Evolutionary conservation across 495 filamentous ascomycete genomes (phyloP), one percentile per base, ranked within the genome.

Genomic region (Aspergillus leporis): DNA sequence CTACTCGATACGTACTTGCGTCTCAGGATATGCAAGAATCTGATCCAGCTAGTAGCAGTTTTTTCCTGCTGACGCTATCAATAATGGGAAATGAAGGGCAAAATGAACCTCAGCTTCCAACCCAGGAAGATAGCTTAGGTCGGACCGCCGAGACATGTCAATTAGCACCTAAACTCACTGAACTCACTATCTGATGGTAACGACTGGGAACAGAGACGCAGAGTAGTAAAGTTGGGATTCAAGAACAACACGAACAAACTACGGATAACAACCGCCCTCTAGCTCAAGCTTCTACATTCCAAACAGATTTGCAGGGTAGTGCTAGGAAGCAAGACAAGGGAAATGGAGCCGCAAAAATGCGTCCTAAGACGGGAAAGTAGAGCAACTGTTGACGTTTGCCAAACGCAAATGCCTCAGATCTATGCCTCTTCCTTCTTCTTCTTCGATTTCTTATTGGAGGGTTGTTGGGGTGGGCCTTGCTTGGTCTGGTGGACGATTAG

Each of bases 401-500:
- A 55, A 21, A 12, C 2, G 43, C 2, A 32, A 32, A 56, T 14
- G 53, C 19, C 10, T 14, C 21, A 51, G 32, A 14, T 66, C 64
- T 75, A 77, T 62, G 69, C 67, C 51, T 74, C 76, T 13, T 78
- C 75, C 64, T 71, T 75, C 68, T 83, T 83, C 76, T 85, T 85
- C 79, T 90, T 89, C 81, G 88, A 88, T 79, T 88, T 89, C 74
- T 85, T 85, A 64, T 78, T 76, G 55, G 73, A 75, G 53, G 79
- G 66, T 36, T 78, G 66, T 52, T 66, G 69, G 9, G 79, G 73
- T 13, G 78, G 78, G 31, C 82, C 84, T 66, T 87, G 81, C 67
- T 88, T 88, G 69, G 87, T 90, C 71, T 92, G 87, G 75, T 95
- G 91, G 55, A 96, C 91, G 59, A 91, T 80, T 62, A 96, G 80